These are phyloP conservation scores for Schizosaccharomyces lindneri DNA, from an alignment of 805 yeast genomes.

Conservation along the genomic window DNA sequence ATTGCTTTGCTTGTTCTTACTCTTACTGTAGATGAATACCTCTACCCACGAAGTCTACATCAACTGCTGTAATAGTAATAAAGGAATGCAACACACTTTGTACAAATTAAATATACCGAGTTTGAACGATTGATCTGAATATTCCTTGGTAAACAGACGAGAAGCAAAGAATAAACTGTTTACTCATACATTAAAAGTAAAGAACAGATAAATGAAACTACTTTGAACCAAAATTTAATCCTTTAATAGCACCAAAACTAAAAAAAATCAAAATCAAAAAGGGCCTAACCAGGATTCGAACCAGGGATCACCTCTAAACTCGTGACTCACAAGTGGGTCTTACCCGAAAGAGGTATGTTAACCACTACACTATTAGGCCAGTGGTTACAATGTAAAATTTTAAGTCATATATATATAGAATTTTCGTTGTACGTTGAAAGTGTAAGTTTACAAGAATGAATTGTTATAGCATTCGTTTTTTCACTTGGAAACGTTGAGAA, in stretches of 20 bases:
- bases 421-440: no score
- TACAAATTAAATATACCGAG: conserved; percentile 19
- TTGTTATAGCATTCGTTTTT: no score
- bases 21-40: no score
- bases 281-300: conserved; percentile 2
- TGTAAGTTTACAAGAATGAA: no score
- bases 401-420: not conserved
- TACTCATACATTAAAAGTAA: not conserved
- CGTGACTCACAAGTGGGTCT: not conserved
- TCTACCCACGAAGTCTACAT: no score
- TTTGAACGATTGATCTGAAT: not conserved
- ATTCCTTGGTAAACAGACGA: not conserved
- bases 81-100: no score
- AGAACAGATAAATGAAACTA: not conserved
- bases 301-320: conserved; percentile 2
- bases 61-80: no score
- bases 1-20: not conserved
- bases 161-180: not conserved
- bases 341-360: conserved; percentile 2
- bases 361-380: conserved; percentile 2
- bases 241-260: no score
- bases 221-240: no score
- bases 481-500: no score
- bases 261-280: not conserved
- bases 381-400: not conserved